Base-by-base conservation (phyloP, 495 filamentous ascomycete species). In the Cudoniella acicularis region DNA sequence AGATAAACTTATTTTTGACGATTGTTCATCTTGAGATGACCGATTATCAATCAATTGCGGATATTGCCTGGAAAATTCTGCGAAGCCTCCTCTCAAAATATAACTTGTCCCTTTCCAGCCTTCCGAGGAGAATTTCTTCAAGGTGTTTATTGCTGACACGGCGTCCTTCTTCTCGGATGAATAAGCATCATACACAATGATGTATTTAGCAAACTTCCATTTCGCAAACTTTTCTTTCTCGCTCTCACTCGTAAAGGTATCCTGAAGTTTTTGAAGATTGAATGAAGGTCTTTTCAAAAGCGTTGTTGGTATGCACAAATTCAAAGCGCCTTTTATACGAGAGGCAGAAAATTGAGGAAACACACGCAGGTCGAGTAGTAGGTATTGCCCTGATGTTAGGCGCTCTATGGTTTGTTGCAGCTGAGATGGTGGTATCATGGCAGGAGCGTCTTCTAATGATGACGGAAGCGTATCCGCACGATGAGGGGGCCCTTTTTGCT, bases 271-370 rank as follows among this genome's bases (percentile, higher is more conserved):
- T 54, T 90, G 77, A n/a, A 95, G 81, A 61, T 93, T 91, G 72
- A 93, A 98, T 0, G 94, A 93, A 10, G 88, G 85, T 52, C 94
- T 80, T 71, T 97, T 98, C 43, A 98, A 73, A 40, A 98, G 73
- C 0, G 93, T 98, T 9, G 94, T 98, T 0, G 94, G 94, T 55
- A 98, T 95, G 61, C 95, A 98, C 11, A 98, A 78, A 72, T 96
- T 98, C 47, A 98, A 71, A 0, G 94, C 91, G 4, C 86, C 86
- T 43, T 75, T 68, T 20, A 98, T 89, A 23, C 88, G 83, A 48
- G 88, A 87, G 42, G 84, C 78, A 10, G 86, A 79, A 68, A 86
- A 97, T 64, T 92, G 89, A 10, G 90, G 87, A 58, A 86, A 91
- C 6, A 94, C 90, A 18, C 94, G 85, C 26, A 98, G 81, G 72